A percentile compares a stretch with the other conserved stretches of the same genome.
Conservation (phyloP, 495 filamentous ascomycete genomes). For the Lasiosphaeris hirsuta region DNA sequence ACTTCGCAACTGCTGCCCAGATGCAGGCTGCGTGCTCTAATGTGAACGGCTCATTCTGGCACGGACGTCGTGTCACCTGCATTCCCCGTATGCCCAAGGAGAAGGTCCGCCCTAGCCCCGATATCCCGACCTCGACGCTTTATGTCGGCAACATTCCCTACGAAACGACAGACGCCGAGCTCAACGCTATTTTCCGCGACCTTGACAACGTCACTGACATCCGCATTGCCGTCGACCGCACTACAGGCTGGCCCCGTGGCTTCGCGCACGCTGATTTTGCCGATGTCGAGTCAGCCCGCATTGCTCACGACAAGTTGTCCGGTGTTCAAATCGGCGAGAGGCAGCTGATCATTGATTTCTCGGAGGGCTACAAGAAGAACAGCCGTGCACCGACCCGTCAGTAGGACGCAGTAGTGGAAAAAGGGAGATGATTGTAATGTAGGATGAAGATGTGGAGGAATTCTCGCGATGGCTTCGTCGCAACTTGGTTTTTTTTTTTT, state of each 20-base stretch:
- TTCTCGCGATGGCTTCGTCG: too few relatives aligned
- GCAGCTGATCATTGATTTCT: slow-evolving; percentile 63
- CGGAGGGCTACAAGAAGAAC: slow-evolving; percentile 18
- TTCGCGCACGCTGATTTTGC: slow-evolving; percentile 89
- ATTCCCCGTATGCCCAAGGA: slow-evolving; percentile 45
- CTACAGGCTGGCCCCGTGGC: slow-evolving; percentile 81
- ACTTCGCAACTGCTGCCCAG: slow-evolving; percentile 55
- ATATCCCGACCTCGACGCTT: slow-evolving; percentile 53
- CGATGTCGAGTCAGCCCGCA: slow-evolving; percentile 57
- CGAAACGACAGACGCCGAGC: slow-evolving; percentile 81
- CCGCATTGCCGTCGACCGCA: slow-evolving; percentile 83
- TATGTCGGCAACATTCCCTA: slow-evolving; percentile 90
- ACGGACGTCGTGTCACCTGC: slow-evolving; percentile 68
- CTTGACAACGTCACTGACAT: slow-evolving; percentile 74
- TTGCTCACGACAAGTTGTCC: slow-evolving; percentile 55
- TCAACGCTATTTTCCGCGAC: slow-evolving; percentile 75
- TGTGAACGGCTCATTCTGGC: slow-evolving; percentile 66
- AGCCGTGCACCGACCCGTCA: background rate
- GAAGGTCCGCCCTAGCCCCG: slow-evolving; percentile 33
- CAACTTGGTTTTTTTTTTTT: too few relatives aligned
- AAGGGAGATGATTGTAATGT: background rate
- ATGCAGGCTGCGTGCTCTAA: slow-evolving; percentile 60
- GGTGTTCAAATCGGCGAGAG: slow-evolving; percentile 62
- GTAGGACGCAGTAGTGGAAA: background rate
- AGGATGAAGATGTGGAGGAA: too few relatives aligned